These are phyloP conservation scores for Aspergillus wentii DNA, from an alignment of 495 filamentous ascomycete genomes.

Conservation along the genomic window DNA sequence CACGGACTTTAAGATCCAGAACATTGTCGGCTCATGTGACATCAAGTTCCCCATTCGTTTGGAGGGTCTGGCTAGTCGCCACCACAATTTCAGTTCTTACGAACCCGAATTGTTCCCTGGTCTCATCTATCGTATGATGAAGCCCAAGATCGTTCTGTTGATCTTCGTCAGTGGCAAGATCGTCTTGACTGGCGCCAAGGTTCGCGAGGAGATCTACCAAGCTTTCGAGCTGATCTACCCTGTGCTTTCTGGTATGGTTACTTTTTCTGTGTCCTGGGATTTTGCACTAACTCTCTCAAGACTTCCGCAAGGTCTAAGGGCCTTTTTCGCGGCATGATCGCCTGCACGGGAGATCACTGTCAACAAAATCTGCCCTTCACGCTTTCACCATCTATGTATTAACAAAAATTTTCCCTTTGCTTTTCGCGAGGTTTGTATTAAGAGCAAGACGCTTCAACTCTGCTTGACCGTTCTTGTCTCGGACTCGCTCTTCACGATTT, in stretches of 20 bases:
- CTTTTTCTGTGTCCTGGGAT: no score
- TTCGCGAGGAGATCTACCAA: conserved; percentile 97
- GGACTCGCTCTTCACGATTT: conserved; percentile 26
- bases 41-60: conserved; percentile 99
- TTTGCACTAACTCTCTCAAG: conserved; percentile 34
- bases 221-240: conserved; percentile 99
- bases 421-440: conserved; percentile 48
- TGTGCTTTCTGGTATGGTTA: conserved; percentile 79
- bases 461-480: conserved; percentile 9
- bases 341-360: conserved; percentile 20
- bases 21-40: conserved; percentile 97
- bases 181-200: conserved; percentile 95
- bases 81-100: conserved; percentile 99
- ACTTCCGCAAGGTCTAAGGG: conserved; percentile 62
- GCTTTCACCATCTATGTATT: conserved; percentile 49
- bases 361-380: conserved; percentile 26
- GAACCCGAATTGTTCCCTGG: conserved; percentile 98
- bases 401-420: conserved; percentile 39
- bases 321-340: conserved; percentile 9
- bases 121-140: conserved; percentile 99
- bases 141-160: conserved; percentile 97
- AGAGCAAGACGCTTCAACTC: conserved; percentile 18
- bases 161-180: conserved; percentile 99
- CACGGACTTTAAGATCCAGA: conserved; percentile 99
- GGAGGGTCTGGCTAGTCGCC: conserved; percentile 88